Percentiles rank a stretch among this genome's conserved stretches.
These are phyloP conservation scores for Paradendryphiella salina DNA, from an alignment of 2,329 filamentous ascomycete species.

Conservation along the genomic window DNA sequence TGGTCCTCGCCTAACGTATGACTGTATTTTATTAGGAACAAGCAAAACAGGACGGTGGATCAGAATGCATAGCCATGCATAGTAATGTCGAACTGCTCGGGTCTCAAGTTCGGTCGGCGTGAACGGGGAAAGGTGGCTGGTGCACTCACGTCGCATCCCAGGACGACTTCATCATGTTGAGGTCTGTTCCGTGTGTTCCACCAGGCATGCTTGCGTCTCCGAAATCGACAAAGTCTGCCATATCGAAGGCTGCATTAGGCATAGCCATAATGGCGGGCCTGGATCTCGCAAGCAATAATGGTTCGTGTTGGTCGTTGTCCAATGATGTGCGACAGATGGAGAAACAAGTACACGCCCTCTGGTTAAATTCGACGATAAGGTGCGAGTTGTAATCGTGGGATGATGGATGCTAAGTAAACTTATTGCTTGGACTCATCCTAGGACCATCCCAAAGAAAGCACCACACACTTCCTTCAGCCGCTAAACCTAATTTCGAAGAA, in stretches of 20 bases:
- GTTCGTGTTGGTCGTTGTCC: background rate
- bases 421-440: slow-evolving; percentile 12
- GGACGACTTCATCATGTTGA: background rate
- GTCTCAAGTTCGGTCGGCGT: background rate
- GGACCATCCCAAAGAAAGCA: slow-evolving; percentile 8
- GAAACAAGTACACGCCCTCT: slow-evolving; percentile 25
- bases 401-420: slow-evolving; percentile 17
- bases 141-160: slow-evolving; percentile 22
- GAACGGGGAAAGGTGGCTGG: background rate
- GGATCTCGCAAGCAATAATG: slow-evolving; percentile 1
- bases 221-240: slow-evolving; percentile 48
- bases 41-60: background rate
- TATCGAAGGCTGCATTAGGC: slow-evolving; percentile 34
- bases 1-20: background rate
- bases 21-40: slow-evolving; percentile 15
- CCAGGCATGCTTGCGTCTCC: slow-evolving; percentile 44
- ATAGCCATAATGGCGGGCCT: slow-evolving; percentile 31
- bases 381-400: slow-evolving; percentile 16
- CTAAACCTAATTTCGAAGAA: slow-evolving; percentile 15
- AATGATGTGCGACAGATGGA: background rate
- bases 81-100: background rate
- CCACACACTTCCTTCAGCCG: slow-evolving; percentile 7
- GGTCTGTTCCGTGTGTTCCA: slow-evolving; percentile 16
- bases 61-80: background rate
- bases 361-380: slow-evolving; percentile 23